Evolutionary conservation across 495 filamentous ascomycete species (phyloP).

Genomic region (Talaromyces proteolyticus): DNA sequence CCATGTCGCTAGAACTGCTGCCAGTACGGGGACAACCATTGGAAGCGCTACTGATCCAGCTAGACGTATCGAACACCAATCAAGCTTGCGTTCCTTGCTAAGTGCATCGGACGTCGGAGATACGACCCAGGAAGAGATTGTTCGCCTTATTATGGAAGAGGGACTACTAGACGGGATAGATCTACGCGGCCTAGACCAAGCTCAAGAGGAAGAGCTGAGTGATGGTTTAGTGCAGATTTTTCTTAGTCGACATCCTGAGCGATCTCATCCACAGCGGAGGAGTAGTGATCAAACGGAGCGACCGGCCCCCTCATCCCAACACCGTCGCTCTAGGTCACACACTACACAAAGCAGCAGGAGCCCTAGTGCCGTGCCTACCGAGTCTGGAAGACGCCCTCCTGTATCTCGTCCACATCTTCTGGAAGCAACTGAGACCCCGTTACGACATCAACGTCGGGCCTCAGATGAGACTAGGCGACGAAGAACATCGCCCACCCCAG

Average conservation of each 20-base stretch:
- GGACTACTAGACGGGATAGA: constrained; percentile 82
- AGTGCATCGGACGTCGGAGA: constrained; percentile 68
- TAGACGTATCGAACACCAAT: constrained; percentile 71
- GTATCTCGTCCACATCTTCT: constrained; percentile 52
- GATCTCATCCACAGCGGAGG: constrained; percentile 24
- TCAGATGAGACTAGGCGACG: constrained; percentile 41
- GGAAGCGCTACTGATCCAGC: constrained; percentile 14
- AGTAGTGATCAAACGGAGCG: constrained; percentile 18
- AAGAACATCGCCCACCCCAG: constrained; percentile 28
- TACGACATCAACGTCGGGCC: constrained; percentile 39
- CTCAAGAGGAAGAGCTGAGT: constrained; percentile 79
- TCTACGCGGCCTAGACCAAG: constrained; percentile 68
- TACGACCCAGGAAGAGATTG: constrained; percentile 77
- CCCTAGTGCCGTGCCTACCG: constrained; percentile 7
- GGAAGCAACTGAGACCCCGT: constrained; percentile 31
- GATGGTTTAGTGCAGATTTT: constrained; percentile 86
- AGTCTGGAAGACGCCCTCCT: constrained; percentile 38
- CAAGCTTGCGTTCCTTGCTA: constrained; percentile 76
- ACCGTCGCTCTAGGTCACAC: constrained; percentile 27
- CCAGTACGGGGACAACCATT: not conserved
- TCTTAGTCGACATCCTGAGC: constrained; percentile 55
- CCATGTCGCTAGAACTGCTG: not conserved
- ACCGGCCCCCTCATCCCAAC: constrained; percentile 13
- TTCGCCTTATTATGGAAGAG: constrained; percentile 83
- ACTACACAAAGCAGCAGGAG: constrained; percentile 20